These are phyloP conservation scores for Fusarium beomiforme DNA, from an alignment of 2,329 filamentous ascomycete species.

Conservation along the genomic window DNA sequence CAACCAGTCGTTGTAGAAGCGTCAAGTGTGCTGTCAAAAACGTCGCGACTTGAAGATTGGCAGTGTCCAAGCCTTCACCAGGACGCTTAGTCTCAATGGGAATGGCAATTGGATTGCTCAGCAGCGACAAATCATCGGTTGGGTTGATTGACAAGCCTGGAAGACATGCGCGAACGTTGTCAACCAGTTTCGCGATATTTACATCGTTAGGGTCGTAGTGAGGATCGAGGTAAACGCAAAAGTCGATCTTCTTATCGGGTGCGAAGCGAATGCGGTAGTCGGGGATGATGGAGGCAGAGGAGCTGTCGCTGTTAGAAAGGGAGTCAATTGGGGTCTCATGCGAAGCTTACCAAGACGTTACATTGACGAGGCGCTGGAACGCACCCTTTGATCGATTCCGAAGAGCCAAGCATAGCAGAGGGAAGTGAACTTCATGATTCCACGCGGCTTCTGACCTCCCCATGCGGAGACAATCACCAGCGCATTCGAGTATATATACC, in stretches of 20 bases:
- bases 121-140: background rate
- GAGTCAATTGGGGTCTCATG: fast-evolving
- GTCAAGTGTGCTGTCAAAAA: background rate
- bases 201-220: background rate
- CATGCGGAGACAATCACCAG: background rate
- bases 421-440: background rate
- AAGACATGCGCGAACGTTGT: background rate
- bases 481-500: background rate
- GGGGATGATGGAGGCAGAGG: background rate
- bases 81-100: conserved; percentile 23
- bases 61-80: background rate
- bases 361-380: background rate
- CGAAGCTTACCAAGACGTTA: background rate
- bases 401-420: background rate
- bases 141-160: background rate
- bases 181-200: background rate
- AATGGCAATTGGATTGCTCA: conserved; percentile 1
- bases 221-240: background rate
- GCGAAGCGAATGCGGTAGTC: background rate
- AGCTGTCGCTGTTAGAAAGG: background rate
- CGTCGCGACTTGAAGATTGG: background rate
- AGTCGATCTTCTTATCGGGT: conserved; percentile 18
- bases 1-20: background rate
- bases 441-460: background rate
- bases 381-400: background rate